A percentile compares a stretch with the other conserved stretches of the same genome.
Evolutionary conservation across 495 filamentous ascomycete genomes (phyloP).

Genomic region (Umbilicaria muhlenbergii): DNA sequence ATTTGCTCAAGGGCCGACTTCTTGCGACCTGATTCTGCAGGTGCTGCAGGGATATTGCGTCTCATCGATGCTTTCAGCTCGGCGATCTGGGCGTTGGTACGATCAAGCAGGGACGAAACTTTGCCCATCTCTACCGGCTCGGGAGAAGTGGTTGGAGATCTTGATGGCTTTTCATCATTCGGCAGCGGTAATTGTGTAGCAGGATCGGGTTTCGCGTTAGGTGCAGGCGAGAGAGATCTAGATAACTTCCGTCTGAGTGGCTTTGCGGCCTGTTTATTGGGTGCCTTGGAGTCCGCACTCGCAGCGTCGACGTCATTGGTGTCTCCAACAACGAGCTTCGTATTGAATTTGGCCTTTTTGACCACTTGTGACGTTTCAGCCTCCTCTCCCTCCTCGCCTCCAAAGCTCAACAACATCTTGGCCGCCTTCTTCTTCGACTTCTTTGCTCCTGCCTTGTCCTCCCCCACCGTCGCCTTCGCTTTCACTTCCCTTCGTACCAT

Average conservation of each 20-base stretch:
- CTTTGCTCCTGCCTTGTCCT: constrained; percentile 26
- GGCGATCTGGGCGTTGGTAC: constrained; percentile 83
- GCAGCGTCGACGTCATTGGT: constrained; percentile 17
- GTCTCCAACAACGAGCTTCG: constrained; percentile 54
- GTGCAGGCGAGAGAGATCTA: constrained; percentile 14
- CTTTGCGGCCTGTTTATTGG: constrained; percentile 18
- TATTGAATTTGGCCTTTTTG: constrained; percentile 88
- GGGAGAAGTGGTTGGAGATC: constrained; percentile 33
- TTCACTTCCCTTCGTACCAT: constrained; percentile 55
- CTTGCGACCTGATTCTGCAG: constrained; percentile 37
- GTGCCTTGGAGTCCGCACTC: constrained; percentile 10
- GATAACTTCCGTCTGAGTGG: constrained; percentile 6
- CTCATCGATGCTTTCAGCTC: constrained; percentile 86
- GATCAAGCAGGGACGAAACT: constrained; percentile 48
- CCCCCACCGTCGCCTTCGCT: constrained; percentile 20
- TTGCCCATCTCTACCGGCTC: constrained; percentile 25
- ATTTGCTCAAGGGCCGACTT: constrained; percentile 62
- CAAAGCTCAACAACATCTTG: constrained; percentile 81
- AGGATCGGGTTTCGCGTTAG: constrained; percentile 19
- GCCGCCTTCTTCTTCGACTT: constrained; percentile 68
- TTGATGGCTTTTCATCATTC: constrained; percentile 33
- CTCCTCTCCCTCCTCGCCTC: constrained; percentile 64
- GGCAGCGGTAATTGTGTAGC: constrained; percentile 27
- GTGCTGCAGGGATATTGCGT: constrained; percentile 46
- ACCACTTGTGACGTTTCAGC: constrained; percentile 37